Conservation (phyloP, 371 early-diverging fungal species). For the Dichotomocladium elegans region DNA sequence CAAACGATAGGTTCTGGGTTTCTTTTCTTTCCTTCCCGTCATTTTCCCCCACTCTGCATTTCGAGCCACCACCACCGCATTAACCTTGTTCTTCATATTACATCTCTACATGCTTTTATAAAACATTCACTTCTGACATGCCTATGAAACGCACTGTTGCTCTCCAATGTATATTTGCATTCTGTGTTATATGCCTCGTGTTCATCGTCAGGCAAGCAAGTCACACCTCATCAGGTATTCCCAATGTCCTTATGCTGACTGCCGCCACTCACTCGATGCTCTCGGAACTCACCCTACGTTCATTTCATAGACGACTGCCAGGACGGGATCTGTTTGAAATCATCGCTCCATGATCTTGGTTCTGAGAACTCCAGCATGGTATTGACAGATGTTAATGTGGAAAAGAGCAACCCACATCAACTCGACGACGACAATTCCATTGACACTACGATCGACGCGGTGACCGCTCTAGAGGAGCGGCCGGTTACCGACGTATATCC, state of each 20-base stretch:
- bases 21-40: no score
- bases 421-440: background rate
- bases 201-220: conserved; percentile 11
- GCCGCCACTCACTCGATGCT: background rate
- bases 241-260: background rate
- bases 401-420: background rate
- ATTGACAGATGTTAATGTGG: no score
- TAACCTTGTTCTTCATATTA: background rate
- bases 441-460: background rate
- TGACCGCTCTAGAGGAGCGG: background rate
- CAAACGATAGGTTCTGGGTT: no score
- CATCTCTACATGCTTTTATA: conserved; percentile 2
- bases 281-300: background rate
- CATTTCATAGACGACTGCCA: background rate
- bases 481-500: background rate
- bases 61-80: no score
- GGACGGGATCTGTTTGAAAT: background rate
- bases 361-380: no score
- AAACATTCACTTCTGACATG: conserved; percentile 7
- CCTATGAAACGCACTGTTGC: conserved; percentile 12
- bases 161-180: conserved; percentile 14
- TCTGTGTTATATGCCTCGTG: conserved; percentile 15
- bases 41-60: no score
- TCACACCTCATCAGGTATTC: background rate
- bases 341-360: background rate